These are phyloP conservation scores for Russula abietina DNA, from an alignment of 768 basidiomycete genomes.

Conservation along the genomic window DNA sequence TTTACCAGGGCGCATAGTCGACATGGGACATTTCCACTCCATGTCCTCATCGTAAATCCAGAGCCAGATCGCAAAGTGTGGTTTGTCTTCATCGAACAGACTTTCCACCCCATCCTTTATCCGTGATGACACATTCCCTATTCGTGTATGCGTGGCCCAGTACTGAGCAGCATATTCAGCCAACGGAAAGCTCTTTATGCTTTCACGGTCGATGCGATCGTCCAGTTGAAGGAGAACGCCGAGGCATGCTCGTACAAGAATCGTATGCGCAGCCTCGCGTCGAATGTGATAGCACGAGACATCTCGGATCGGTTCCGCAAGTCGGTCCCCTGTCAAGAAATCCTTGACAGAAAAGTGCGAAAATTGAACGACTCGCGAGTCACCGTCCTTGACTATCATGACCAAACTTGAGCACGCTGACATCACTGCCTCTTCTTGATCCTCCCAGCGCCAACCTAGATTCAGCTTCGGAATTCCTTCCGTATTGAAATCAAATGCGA, in stretches of 20 bases:
- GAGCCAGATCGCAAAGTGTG: not conserved
- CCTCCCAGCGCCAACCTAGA: not conserved
- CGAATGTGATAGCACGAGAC: not conserved
- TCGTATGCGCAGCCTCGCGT: not conserved
- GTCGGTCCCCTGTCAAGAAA: not conserved
- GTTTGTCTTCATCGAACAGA: not conserved
- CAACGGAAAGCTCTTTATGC: not conserved
- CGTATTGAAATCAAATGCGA: not conserved
- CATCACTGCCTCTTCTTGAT: not conserved
- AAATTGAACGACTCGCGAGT: not conserved
- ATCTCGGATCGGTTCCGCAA: not conserved
- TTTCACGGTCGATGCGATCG: not conserved
- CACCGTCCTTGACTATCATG: not conserved
- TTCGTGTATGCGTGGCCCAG: not conserved
- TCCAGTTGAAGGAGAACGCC: not conserved
- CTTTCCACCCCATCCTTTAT: not conserved
- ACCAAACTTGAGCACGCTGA: conserved; percentile 4
- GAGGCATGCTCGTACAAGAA: not conserved
- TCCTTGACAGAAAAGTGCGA: conserved; percentile 10
- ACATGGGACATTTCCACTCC: not conserved
- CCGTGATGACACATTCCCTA: not conserved
- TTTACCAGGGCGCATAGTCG: not conserved
- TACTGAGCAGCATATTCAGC: not conserved
- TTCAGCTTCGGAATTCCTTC: not conserved
- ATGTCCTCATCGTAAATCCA: not conserved